Percentiles rank a stretch among this genome's conserved stretches.
Conservation (phyloP, 768 basidiomycete genomes). For the Leccinum truebloodii region DNA sequence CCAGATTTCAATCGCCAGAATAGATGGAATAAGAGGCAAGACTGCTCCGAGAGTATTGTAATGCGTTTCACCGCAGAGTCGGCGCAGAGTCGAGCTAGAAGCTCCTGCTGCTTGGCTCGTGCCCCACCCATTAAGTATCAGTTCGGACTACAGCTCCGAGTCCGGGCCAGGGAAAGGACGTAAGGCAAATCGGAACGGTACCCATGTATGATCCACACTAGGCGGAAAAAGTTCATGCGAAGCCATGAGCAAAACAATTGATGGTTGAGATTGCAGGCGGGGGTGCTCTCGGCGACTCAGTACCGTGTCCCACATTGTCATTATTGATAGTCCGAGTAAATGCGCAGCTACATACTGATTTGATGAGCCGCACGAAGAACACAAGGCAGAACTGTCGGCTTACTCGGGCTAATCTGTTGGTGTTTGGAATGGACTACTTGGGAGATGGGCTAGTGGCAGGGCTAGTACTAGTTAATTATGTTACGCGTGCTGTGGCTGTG, state of each 20-base stretch:
- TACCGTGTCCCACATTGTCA: background rate
- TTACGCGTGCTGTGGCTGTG: constrained; percentile 8
- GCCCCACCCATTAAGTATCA: background rate
- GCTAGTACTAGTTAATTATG: no score
- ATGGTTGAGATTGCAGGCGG: background rate
- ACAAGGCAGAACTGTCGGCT: background rate
- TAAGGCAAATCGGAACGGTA: background rate
- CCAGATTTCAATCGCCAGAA: background rate
- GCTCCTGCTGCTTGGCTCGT: background rate
- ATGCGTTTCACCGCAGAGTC: background rate
- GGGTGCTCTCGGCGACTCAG: background rate
- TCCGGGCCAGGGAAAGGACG: no score
- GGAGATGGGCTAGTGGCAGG: no score
- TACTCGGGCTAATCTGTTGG: background rate
- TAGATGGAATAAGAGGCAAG: background rate
- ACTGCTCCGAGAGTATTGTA: background rate
- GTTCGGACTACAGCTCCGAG: background rate
- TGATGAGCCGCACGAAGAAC: background rate
- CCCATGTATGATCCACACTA: background rate
- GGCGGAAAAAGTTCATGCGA: background rate
- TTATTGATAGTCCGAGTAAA: background rate
- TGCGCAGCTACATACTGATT: background rate
- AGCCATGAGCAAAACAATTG: background rate
- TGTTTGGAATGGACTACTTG: no score
- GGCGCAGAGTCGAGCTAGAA: constrained; percentile 1